A percentile compares a stretch with the other conserved stretches of the same genome.
These are phyloP conservation scores for Knoxia roxburghii DNA, from an alignment of 257 asterid species.

Conservation along the genomic window DNA sequence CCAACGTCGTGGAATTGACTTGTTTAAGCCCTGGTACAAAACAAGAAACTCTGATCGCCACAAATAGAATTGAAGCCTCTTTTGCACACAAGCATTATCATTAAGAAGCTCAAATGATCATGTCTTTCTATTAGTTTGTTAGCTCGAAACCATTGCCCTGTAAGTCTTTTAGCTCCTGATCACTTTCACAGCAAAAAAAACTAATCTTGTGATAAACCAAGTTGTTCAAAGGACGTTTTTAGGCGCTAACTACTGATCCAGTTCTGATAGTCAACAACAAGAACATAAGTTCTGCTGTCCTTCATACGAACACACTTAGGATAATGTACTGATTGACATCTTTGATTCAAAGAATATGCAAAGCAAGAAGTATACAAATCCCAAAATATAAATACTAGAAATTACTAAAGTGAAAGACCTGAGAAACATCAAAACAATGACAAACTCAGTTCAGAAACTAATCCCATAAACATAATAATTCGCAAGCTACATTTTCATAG, in stretches of 20 bases:
- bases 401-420: background rate
- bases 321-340: too few species aligned
- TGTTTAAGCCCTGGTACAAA: constrained; percentile 38
- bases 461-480: background rate
- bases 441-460: background rate
- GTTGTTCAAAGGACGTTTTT: background rate
- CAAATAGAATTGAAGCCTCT: background rate
- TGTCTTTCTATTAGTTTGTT: too few species aligned
- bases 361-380: background rate
- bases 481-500: background rate
- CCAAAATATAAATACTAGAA: background rate
- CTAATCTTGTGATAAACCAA: background rate
- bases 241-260: background rate
- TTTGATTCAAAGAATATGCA: background rate
- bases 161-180: background rate
- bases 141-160: background rate
- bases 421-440: background rate
- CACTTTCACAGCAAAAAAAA: background rate
- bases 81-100: background rate
- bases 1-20: constrained; percentile 54
- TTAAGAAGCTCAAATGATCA: background rate
- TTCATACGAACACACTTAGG: background rate
- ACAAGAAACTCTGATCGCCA: background rate
- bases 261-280: background rate
- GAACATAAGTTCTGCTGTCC: background rate